Percentiles rank a stretch among this genome's conserved stretches.
Evolutionary conservation across 345 rosid species (phyloP).

Genomic region (Euphorbia pulcherrima): DNA sequence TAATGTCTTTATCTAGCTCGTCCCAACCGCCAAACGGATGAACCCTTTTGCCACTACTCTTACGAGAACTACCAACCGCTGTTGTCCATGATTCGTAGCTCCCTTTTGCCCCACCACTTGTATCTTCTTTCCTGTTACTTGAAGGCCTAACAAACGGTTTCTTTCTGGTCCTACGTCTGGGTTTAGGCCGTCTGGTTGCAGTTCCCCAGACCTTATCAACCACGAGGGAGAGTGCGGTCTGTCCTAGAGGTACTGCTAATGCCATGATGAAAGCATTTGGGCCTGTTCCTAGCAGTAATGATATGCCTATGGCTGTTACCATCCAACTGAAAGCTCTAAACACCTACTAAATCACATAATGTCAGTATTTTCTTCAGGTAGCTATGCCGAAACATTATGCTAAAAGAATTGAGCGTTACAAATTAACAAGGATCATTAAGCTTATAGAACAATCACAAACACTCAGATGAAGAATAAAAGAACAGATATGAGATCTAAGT

Average conservation of each 20-base stretch:
- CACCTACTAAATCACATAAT: constrained; percentile 32
- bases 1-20: constrained; percentile 39
- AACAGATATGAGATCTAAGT: too few species aligned
- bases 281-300: constrained; percentile 68
- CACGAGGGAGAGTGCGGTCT: constrained; percentile 53
- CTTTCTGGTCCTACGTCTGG: constrained; percentile 32
- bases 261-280: constrained; percentile 80
- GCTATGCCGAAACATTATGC: neutral
- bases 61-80: constrained; percentile 29
- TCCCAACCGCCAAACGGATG: constrained; percentile 79
- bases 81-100: constrained; percentile 66
- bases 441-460: neutral
- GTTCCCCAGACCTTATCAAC: constrained; percentile 53
- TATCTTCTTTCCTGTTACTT: constrained; percentile 21
- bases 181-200: constrained; percentile 29
- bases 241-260: constrained; percentile 78
- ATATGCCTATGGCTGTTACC: constrained; percentile 67
- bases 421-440: neutral
- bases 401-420: neutral
- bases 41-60: constrained; percentile 13
- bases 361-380: neutral
- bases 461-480: too few species aligned
- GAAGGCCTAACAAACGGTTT: constrained; percentile 40
- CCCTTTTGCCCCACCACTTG: constrained; percentile 24
- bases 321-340: constrained; percentile 70